Conservation (phyloP, 257 asterid species). For the Solanum tarapatanum region DNA sequence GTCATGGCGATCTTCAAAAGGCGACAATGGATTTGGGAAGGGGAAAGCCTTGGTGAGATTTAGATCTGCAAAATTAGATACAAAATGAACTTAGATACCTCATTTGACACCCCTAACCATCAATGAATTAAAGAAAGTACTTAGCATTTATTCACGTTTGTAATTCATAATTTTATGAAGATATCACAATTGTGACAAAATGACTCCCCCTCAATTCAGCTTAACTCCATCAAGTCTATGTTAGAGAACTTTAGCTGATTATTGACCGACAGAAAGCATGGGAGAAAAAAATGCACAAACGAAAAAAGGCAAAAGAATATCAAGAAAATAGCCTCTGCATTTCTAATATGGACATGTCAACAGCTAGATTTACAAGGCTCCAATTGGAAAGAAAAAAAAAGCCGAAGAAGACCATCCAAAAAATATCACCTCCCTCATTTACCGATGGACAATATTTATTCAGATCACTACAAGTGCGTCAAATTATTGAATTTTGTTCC, state of each 20-base stretch:
- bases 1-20: no score
- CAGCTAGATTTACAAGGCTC: neutral
- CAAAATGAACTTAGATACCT: no score
- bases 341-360: neutral
- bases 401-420: neutral
- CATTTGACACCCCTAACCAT: no score
- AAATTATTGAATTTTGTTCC: neutral
- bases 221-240: no score
- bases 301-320: neutral
- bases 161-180: no score
- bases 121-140: no score
- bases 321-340: neutral
- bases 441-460: neutral
- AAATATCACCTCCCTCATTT: neutral
- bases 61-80: no score
- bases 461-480: neutral
- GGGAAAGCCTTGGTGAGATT: no score
- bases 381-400: neutral
- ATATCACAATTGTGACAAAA: no score
- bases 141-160: no score
- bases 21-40: no score
- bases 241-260: neutral
- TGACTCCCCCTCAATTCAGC: no score
- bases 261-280: neutral
- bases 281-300: neutral